A percentile compares a stretch with the other conserved stretches of the same genome.
These are phyloP conservation scores for Spinellus fusiger DNA, from an alignment of 192 early-diverging fungal species.

Conservation along the genomic window DNA sequence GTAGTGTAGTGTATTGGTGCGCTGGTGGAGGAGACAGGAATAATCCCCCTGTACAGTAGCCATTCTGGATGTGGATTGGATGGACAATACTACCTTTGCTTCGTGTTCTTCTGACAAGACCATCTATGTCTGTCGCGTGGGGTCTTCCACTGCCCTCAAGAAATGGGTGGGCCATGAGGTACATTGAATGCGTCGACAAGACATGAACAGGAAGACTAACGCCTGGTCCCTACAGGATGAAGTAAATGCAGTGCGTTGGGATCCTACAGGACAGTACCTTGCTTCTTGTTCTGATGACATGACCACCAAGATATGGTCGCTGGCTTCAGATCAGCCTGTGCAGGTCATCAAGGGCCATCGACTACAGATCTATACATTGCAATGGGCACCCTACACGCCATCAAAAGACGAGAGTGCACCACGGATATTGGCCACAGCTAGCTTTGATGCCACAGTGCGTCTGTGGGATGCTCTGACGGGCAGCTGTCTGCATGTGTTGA, in stretches of 20 bases:
- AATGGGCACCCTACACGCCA: constrained; percentile 66
- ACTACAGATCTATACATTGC: constrained; percentile 71
- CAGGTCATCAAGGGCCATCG: constrained; percentile 62
- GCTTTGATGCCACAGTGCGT: constrained; percentile 77
- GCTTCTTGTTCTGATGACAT: constrained; percentile 77
- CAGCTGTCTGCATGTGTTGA: constrained; percentile 59
- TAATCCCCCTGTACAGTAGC: constrained; percentile 35
- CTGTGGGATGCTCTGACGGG: constrained; percentile 80
- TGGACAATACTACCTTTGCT: constrained; percentile 87
- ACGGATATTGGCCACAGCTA: constrained; percentile 62
- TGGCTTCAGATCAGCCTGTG: constrained; percentile 48
- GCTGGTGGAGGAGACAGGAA: too few relatives aligned
- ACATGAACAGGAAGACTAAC: not conserved
- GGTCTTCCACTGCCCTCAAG: constrained; percentile 58
- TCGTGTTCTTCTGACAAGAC: constrained; percentile 77
- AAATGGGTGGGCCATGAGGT: constrained; percentile 72
- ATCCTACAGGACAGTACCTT: constrained; percentile 54
- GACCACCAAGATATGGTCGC: constrained; percentile 71
- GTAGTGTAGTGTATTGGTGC: too few relatives aligned
- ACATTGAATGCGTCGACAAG: not conserved
- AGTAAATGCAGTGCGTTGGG: constrained; percentile 76
- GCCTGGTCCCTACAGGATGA: constrained; percentile 41
- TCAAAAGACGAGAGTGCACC: constrained; percentile 21
- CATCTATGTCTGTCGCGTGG: constrained; percentile 78
- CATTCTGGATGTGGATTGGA: constrained; percentile 89